These are phyloP conservation scores for Spathaspora arborariae DNA, from an alignment of 805 yeast species.

Conservation along the genomic window DNA sequence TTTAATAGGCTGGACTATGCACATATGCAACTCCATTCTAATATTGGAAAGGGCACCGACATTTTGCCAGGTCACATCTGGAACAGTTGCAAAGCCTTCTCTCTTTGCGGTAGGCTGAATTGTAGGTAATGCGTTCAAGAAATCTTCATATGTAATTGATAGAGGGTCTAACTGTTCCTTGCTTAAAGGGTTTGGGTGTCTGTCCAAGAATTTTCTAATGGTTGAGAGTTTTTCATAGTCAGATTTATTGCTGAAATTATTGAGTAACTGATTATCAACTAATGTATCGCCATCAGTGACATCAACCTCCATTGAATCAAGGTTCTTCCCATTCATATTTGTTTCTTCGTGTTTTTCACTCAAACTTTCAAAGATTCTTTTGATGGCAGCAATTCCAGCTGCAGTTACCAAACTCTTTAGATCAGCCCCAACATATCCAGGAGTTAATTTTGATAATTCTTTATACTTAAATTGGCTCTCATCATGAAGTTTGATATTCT, in stretches of 20 bases:
- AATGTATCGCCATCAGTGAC: slow-evolving; percentile 27
- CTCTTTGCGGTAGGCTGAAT: slow-evolving; percentile 97
- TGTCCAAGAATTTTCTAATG: slow-evolving; percentile 65
- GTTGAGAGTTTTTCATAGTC: slow-evolving; percentile 47
- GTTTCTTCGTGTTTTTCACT: slow-evolving; percentile 35
- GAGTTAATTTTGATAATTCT: slow-evolving; percentile 84
- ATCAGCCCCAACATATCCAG: slow-evolving; percentile 98
- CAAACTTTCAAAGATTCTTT: slow-evolving; percentile 73
- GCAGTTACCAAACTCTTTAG: slow-evolving; percentile 90
- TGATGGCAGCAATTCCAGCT: slow-evolving; percentile 92
- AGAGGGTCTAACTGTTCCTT: slow-evolving; percentile 72
- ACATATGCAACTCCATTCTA: slow-evolving; percentile 91
- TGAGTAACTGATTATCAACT: slow-evolving; percentile 21
- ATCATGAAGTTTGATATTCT: slow-evolving; percentile 53
- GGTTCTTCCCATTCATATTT: neutral
- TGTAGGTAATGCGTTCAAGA: slow-evolving; percentile 79
- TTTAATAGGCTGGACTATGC: slow-evolving; percentile 93
- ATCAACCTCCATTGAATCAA: neutral
- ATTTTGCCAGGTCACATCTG: slow-evolving; percentile 93
- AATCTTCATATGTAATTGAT: slow-evolving; percentile 75
- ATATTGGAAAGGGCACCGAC: slow-evolving; percentile 85
- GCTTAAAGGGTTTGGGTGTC: slow-evolving; percentile 78
- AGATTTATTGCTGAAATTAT: slow-evolving; percentile 30
- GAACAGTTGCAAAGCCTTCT: slow-evolving; percentile 98
- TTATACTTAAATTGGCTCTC: slow-evolving; percentile 63